phyloP scores from a whole-genome alignment of 192 early-diverging fungal genomes.

The Irineochytrium annulatum region DNA sequence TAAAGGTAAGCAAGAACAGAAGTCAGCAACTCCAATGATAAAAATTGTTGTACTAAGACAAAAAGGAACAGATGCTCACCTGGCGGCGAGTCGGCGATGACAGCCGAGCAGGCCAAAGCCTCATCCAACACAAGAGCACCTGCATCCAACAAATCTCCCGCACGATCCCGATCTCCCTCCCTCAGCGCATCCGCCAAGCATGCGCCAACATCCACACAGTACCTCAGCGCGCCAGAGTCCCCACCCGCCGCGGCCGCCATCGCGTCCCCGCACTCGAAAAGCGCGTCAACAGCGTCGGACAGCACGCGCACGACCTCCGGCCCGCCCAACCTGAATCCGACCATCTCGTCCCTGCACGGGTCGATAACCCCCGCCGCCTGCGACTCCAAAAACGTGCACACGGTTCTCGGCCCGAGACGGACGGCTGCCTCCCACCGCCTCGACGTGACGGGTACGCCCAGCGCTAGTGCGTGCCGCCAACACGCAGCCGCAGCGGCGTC shows the following conservation, averaged over 20 bases:
- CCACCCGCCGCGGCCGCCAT: slow-evolving; percentile 17
- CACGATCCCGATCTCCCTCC: slow-evolving; percentile 21
- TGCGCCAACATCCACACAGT: slow-evolving; percentile 5
- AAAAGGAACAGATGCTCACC: slow-evolving; percentile 8
- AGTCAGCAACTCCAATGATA: background rate
- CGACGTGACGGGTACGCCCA: slow-evolving; percentile 17
- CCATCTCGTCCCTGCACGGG: background rate
- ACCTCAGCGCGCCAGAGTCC: slow-evolving; percentile 9
- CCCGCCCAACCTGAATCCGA: slow-evolving; percentile 17
- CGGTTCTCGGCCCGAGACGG: slow-evolving; percentile 17
- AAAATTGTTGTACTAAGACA: background rate
- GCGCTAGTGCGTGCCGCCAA: slow-evolving; percentile 10
- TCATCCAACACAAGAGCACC: slow-evolving; percentile 24
- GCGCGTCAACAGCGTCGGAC: slow-evolving; percentile 14
- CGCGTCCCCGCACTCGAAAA: slow-evolving; percentile 2
- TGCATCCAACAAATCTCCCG: slow-evolving; percentile 27
- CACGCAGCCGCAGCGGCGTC: background rate
- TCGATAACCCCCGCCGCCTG: background rate
- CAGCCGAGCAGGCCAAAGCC: slow-evolving; percentile 9
- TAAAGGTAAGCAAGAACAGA: slow-evolving; percentile 6
- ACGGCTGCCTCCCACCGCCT: slow-evolving; percentile 21
- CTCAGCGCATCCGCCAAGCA: slow-evolving; percentile 15
- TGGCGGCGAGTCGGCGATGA: slow-evolving; percentile 22
- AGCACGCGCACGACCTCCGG: slow-evolving; percentile 12
- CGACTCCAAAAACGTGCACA: slow-evolving; percentile 9